Conservation (phyloP, 208 protist genomes). For the Acanthamoeba rhysodes region DNA sequence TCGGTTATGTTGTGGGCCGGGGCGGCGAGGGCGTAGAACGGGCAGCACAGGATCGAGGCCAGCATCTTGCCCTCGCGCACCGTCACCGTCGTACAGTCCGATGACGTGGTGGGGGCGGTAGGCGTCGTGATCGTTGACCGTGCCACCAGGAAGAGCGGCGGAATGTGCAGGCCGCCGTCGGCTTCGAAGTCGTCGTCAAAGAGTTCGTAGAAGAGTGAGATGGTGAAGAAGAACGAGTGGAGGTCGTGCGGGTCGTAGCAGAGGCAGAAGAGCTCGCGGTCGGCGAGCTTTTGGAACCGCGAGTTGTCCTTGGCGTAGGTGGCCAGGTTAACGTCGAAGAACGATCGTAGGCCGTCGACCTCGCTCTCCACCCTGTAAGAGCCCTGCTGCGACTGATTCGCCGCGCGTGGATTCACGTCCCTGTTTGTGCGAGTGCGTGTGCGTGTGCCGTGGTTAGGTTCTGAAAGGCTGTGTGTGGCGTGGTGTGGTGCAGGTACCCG, state of each 20-base stretch:
- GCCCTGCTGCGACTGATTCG: neutral
- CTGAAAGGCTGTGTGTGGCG: neutral
- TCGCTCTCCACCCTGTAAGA: conserved; percentile 1
- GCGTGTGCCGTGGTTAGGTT: neutral
- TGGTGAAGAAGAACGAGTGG: conserved; percentile 48
- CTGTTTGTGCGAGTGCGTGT: neutral
- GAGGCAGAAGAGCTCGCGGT: conserved; percentile 58
- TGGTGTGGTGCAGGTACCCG: neutral
- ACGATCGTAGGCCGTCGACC: conserved; percentile 20
- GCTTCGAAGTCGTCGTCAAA: neutral
- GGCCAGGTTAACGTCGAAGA: conserved; percentile 44
- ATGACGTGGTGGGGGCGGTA: neutral
- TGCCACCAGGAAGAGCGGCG: conserved; percentile 31
- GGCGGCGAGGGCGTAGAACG: conserved; percentile 13
- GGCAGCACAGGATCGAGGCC: conserved; percentile 59
- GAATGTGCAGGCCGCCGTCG: neutral
- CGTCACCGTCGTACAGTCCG: neutral
- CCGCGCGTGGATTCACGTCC: neutral
- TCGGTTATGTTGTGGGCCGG: neutral
- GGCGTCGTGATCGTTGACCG: neutral
- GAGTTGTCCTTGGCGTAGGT: conserved; percentile 46
- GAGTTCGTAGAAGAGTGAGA: conserved; percentile 62
- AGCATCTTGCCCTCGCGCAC: conserved; percentile 63
- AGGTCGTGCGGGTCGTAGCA: conserved; percentile 28
- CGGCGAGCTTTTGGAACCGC: conserved; percentile 4